phyloP scores from a whole-genome alignment of 2,329 filamentous ascomycete species.

The Davidsoniella neocaledoniae region DNA sequence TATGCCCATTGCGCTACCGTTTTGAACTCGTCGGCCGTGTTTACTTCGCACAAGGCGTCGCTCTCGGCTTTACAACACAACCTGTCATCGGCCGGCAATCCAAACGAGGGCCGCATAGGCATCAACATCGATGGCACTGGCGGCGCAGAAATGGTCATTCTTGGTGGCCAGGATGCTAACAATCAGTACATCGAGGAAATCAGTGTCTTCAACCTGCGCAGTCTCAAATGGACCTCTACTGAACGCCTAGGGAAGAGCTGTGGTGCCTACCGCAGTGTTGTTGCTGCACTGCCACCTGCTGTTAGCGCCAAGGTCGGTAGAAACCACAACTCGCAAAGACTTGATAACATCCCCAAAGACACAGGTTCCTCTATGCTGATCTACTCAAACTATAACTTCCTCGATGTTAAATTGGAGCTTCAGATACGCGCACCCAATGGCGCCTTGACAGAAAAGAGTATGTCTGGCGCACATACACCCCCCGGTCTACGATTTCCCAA shows the following conservation, averaged over 20 bases:
- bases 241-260: conserved; percentile 79
- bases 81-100: conserved; percentile 52
- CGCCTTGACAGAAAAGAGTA: conserved; percentile 67
- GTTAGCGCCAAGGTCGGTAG: conserved; percentile 51
- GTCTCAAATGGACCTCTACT: conserved; percentile 87
- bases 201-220: conserved; percentile 91
- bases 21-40: conserved; percentile 70
- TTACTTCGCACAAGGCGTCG: conserved; percentile 69
- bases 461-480: conserved; percentile 74
- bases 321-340: conserved; percentile 24
- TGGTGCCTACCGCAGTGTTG: conserved; percentile 89
- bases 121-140: conserved; percentile 80
- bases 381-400: conserved; percentile 97
- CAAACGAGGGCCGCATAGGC: conserved; percentile 76
- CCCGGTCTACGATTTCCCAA: conserved; percentile 91
- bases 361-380: conserved; percentile 69
- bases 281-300: conserved; percentile 59
- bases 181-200: conserved; percentile 99
- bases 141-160: conserved; percentile 91
- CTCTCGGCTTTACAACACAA: conserved; percentile 82
- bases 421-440: conserved; percentile 79
- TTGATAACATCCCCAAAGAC: conserved; percentile 26
- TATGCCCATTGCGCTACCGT: conserved; percentile 96
- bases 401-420: conserved; percentile 90
- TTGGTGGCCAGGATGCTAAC: conserved; percentile 89